Evolutionary conservation across 106 monocot species (phyloP).

Genomic region (Dendrobium nobile): DNA sequence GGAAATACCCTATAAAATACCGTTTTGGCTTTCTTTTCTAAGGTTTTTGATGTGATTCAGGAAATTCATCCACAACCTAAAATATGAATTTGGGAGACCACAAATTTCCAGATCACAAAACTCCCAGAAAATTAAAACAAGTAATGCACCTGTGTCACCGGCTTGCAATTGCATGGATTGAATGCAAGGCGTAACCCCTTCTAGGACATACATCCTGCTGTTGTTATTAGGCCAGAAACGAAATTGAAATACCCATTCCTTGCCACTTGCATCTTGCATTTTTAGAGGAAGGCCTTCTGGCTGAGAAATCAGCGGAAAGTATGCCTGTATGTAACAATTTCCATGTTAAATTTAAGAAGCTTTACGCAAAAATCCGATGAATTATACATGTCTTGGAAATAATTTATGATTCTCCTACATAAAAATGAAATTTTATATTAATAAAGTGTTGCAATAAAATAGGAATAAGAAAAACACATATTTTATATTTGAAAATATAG

Average conservation of each 20-base stretch:
- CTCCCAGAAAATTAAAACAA: not conserved
- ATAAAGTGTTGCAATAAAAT: no score
- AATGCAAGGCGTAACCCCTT: constrained; percentile 98
- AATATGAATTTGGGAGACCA: not conserved
- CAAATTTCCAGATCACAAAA: not conserved
- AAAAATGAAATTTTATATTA: no score
- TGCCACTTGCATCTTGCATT: constrained; percentile 88
- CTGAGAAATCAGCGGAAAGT: constrained; percentile 85
- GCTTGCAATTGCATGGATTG: constrained; percentile 98
- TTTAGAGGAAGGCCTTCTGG: constrained; percentile 94
- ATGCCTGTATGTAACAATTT: constrained; percentile 44
- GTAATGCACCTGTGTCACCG: constrained; percentile 83
- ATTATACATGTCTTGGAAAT: no score
- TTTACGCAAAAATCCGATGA: no score
- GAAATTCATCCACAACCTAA: no score
- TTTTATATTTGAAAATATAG: no score
- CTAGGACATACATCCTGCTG: constrained; percentile 99
- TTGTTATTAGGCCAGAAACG: constrained; percentile 99
- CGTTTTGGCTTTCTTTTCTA: no score
- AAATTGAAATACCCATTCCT: constrained; percentile 92
- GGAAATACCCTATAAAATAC: no score
- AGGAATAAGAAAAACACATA: no score
- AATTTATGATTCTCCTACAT: no score
- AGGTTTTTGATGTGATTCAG: no score
- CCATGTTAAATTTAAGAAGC: not conserved